phyloP scores from a whole-genome alignment of 2,329 filamentous ascomycete species.

The Alternaria burnsii region DNA sequence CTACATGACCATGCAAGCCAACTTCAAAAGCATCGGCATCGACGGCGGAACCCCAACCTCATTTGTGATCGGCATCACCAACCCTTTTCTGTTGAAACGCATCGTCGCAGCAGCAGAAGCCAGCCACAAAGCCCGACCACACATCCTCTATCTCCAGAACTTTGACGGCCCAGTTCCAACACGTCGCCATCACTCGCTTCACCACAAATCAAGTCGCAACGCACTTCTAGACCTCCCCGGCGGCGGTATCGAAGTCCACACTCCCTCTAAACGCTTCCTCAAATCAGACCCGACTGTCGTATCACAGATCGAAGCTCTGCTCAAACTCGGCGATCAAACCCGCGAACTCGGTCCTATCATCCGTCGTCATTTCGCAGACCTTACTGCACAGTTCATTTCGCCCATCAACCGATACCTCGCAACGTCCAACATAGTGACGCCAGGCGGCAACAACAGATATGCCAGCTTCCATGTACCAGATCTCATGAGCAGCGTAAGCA shows the following conservation, averaged over 20 bases:
- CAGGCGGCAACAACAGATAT: slow-evolving; percentile 49
- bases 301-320: slow-evolving; percentile 44
- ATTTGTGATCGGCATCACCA: slow-evolving; percentile 54
- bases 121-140: slow-evolving; percentile 45
- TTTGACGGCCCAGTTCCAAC: slow-evolving; percentile 48
- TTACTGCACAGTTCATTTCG: slow-evolving; percentile 53
- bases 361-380: slow-evolving; percentile 53
- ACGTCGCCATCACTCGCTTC: slow-evolving; percentile 48
- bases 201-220: slow-evolving; percentile 47
- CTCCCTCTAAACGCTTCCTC: slow-evolving; percentile 49
- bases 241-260: slow-evolving; percentile 50
- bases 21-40: slow-evolving; percentile 51
- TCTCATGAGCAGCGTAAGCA: slow-evolving; percentile 49
- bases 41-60: slow-evolving; percentile 50
- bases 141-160: slow-evolving; percentile 51
- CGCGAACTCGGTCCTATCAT: slow-evolving; percentile 49
- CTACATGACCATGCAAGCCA: slow-evolving; percentile 56
- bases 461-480: slow-evolving; percentile 50
- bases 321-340: slow-evolving; percentile 43
- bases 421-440: slow-evolving; percentile 45
- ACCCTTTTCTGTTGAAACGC: slow-evolving; percentile 54
- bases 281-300: slow-evolving; percentile 49
- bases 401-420: slow-evolving; percentile 54
- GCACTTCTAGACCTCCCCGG: slow-evolving; percentile 51
- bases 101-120: slow-evolving; percentile 47